These are phyloP conservation scores for Trichosporon sp. DNA, from an alignment of 1,284 basidiomycete genomes.

Conservation along the genomic window DNA sequence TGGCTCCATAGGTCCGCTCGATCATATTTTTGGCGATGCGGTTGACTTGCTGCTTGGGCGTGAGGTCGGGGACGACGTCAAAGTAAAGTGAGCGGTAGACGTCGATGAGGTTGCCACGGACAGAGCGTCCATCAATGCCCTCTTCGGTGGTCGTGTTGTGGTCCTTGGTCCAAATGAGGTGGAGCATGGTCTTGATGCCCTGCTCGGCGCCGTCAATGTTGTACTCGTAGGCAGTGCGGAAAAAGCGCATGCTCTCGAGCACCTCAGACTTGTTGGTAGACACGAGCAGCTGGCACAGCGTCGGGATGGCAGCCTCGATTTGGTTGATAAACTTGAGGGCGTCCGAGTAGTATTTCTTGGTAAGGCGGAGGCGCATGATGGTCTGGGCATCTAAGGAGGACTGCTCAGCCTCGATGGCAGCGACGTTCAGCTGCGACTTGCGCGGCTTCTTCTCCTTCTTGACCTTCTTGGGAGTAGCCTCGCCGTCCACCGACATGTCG, in stretches of 20 bases:
- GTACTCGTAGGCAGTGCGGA: constrained; percentile 77
- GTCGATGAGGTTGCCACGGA: constrained; percentile 80
- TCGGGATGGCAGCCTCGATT: constrained; percentile 72
- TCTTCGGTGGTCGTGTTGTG: constrained; percentile 65
- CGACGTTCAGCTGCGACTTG: constrained; percentile 59
- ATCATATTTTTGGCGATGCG: constrained; percentile 99
- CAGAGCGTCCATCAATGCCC: constrained; percentile 80
- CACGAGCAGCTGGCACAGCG: constrained; percentile 71
- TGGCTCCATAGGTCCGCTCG: constrained; percentile 85
- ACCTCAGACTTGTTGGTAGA: constrained; percentile 91
- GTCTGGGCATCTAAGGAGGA: constrained; percentile 59
- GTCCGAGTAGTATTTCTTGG: constrained; percentile 81
- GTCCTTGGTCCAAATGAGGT: constrained; percentile 96
- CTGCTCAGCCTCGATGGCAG: constrained; percentile 59
- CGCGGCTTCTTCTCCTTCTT: constrained; percentile 56
- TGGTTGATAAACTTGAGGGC: constrained; percentile 78
- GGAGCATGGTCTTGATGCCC: constrained; percentile 87
- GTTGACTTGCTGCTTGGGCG: constrained; percentile 78
- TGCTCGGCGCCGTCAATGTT: constrained; percentile 71
- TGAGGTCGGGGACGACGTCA: constrained; percentile 61
- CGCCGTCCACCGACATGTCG: background rate
- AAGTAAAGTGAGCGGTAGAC: constrained; percentile 88
- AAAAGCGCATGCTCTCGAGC: constrained; percentile 92
- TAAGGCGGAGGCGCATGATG: constrained; percentile 66
- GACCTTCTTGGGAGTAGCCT: constrained; percentile 26